A percentile compares a stretch with the other conserved stretches of the same genome.
These are phyloP conservation scores for Lanmaoa rubissima DNA, from an alignment of 768 basidiomycete genomes.

Conservation along the genomic window DNA sequence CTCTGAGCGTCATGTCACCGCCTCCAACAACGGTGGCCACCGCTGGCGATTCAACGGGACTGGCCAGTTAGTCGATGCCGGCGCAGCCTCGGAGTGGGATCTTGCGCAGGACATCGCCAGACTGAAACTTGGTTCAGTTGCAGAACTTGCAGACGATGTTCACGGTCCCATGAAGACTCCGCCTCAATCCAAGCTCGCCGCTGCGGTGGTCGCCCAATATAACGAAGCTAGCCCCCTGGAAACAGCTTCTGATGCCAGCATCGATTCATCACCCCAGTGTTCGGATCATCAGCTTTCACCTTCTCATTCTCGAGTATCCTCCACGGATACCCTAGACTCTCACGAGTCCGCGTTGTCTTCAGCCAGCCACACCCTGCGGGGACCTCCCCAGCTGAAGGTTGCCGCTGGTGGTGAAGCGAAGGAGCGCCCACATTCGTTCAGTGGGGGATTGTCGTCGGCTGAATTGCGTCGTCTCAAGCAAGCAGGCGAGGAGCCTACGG, in stretches of 20 bases:
- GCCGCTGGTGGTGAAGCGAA: conserved; percentile 55
- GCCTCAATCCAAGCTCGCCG: conserved; percentile 60
- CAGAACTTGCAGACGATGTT: conserved; percentile 50
- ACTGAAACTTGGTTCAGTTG: conserved; percentile 61
- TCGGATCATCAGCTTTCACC: conserved; percentile 64
- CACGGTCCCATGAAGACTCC: conserved; percentile 59
- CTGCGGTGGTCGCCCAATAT: conserved; percentile 52
- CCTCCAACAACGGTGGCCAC: conserved; percentile 36
- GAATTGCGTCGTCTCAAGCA: conserved; percentile 77
- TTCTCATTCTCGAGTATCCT: conserved; percentile 79
- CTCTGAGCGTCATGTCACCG: conserved; percentile 39
- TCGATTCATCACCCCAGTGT: conserved; percentile 69
- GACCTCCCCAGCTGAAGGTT: conserved; percentile 52
- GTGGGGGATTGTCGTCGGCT: conserved; percentile 69
- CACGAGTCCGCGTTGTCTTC: conserved; percentile 54
- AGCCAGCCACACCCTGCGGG: conserved; percentile 56
- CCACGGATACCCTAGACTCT: conserved; percentile 70
- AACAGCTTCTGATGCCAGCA: conserved; percentile 66
- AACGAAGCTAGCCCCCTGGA: conserved; percentile 71
- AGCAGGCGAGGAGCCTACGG: conserved; percentile 47
- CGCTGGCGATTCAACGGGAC: conserved; percentile 66
- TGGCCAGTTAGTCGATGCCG: conserved; percentile 60
- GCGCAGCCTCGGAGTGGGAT: conserved; percentile 60
- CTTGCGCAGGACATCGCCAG: conserved; percentile 72
- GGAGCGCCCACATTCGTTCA: conserved; percentile 80